A percentile compares a stretch with the other conserved stretches of the same genome.
Evolutionary conservation across 768 basidiomycete species (phyloP).

Genomic region (Austroboletus festivus): DNA sequence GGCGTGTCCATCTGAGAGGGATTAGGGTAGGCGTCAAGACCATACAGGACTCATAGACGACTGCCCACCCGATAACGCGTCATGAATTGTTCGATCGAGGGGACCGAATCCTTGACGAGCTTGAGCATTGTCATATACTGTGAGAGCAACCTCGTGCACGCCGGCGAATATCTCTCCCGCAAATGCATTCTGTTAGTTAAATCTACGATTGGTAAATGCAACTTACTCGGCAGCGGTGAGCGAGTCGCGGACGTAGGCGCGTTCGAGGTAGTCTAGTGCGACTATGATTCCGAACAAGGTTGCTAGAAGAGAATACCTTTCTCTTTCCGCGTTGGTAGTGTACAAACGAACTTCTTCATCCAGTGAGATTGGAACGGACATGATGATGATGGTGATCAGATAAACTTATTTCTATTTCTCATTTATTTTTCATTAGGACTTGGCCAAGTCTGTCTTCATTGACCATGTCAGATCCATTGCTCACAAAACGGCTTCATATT

Average conservation of each 20-base stretch:
- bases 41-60: neutral
- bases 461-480: conserved; percentile 22
- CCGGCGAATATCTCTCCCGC: conserved; percentile 85
- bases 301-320: conserved; percentile 81
- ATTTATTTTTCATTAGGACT: neutral
- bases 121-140: conserved; percentile 98
- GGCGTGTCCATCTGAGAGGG: conserved; percentile 84
- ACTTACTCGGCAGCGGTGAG: conserved; percentile 89
- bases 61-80: conserved; percentile 68
- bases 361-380: conserved; percentile 50
- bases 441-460: conserved; percentile 8
- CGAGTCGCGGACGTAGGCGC: conserved; percentile 92
- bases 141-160: conserved; percentile 88
- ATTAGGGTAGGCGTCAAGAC: neutral
- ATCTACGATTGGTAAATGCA: too few species aligned
- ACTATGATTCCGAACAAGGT: conserved; percentile 92
- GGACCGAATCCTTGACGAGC: conserved; percentile 86
- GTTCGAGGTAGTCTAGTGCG: conserved; percentile 89
- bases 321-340: conserved; percentile 83
- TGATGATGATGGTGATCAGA: neutral
- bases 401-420: neutral
- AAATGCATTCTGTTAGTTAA: conserved; percentile 6
- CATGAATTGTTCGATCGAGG: conserved; percentile 90
- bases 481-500: conserved; percentile 65
- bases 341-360: conserved; percentile 93